These are phyloP conservation scores for Kodamaea nitidulidarum DNA, from an alignment of 805 yeast genomes.

Conservation along the genomic window DNA sequence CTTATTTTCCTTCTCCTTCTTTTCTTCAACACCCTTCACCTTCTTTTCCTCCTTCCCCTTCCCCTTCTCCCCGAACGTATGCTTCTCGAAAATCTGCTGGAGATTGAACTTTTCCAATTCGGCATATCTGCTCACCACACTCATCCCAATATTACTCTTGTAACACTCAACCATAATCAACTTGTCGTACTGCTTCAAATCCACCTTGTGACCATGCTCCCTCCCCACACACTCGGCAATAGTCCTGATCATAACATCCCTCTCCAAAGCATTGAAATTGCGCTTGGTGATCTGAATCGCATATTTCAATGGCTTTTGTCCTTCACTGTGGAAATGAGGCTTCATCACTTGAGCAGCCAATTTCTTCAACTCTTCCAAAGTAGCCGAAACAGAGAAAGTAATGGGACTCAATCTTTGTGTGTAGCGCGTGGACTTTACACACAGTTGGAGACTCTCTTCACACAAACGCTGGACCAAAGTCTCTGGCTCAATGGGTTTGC, in stretches of 20 bases:
- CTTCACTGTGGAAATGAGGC: conserved; percentile 59
- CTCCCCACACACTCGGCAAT: conserved; percentile 71
- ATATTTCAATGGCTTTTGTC: conserved; percentile 47
- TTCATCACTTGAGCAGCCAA: conserved; percentile 57
- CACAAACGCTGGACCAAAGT: conserved; percentile 63
- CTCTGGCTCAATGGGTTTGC: conserved; percentile 77
- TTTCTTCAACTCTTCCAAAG: conserved; percentile 60
- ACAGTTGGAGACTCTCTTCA: conserved; percentile 49
- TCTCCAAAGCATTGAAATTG: conserved; percentile 68
- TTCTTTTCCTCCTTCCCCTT: neutral
- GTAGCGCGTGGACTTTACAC: conserved; percentile 59
- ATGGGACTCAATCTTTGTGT: conserved; percentile 82
- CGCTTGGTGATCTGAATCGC: conserved; percentile 80
- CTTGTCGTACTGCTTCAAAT: conserved; percentile 73
- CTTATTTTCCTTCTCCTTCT: neutral
- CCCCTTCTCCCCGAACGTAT: conserved; percentile 7
- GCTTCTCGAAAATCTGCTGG: conserved; percentile 68
- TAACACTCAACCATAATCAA: conserved; percentile 82
- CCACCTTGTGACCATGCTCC: conserved; percentile 70
- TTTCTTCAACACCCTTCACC: neutral
- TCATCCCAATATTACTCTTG: conserved; percentile 82
- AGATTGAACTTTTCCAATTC: conserved; percentile 67
- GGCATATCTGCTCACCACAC: conserved; percentile 69
- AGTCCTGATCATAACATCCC: conserved; percentile 67
- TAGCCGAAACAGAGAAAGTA: conserved; percentile 67